A percentile compares a stretch with the other conserved stretches of the same genome.
Conservation (phyloP, 345 rosid species). For the Garcia nutans region DNA sequence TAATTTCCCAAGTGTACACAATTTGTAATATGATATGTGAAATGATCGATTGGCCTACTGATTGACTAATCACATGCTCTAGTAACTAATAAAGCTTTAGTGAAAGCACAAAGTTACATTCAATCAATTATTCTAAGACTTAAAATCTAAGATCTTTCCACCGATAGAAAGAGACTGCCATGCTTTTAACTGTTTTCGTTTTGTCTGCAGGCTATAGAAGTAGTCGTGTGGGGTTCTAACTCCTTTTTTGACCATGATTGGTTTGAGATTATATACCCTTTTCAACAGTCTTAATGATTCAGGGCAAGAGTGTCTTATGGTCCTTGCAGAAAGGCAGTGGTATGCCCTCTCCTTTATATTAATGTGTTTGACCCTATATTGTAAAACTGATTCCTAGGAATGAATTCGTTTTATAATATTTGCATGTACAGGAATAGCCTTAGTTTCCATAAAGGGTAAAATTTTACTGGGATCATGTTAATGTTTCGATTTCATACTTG, state of each 20-base stretch:
- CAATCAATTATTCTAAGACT: constrained; percentile 9
- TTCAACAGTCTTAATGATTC: background rate
- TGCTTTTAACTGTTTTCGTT: constrained; percentile 18
- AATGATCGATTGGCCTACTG: constrained; percentile 50
- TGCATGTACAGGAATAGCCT: background rate
- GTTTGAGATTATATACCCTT: constrained; percentile 4
- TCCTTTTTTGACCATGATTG: constrained; percentile 3
- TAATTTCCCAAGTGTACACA: too few species aligned
- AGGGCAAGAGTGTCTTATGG: background rate
- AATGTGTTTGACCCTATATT: too few species aligned
- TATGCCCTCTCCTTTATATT: background rate
- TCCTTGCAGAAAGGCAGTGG: background rate
- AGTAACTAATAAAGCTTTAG: constrained; percentile 11
- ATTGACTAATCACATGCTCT: constrained; percentile 37
- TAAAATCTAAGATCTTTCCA: constrained; percentile 16
- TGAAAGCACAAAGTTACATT: constrained; percentile 11
- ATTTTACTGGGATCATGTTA: background rate
- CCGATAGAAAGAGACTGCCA: constrained; percentile 20
- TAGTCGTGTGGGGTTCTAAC: constrained; percentile 24
- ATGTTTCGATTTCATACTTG: background rate
- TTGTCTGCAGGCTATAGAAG: constrained; percentile 21
- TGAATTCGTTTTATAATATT: background rate
- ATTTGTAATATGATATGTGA: too few species aligned
- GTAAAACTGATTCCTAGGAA: background rate
- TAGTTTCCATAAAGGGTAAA: background rate